phyloP scores from a whole-genome alignment of 768 basidiomycete genomes.

The Boletus sp. region DNA sequence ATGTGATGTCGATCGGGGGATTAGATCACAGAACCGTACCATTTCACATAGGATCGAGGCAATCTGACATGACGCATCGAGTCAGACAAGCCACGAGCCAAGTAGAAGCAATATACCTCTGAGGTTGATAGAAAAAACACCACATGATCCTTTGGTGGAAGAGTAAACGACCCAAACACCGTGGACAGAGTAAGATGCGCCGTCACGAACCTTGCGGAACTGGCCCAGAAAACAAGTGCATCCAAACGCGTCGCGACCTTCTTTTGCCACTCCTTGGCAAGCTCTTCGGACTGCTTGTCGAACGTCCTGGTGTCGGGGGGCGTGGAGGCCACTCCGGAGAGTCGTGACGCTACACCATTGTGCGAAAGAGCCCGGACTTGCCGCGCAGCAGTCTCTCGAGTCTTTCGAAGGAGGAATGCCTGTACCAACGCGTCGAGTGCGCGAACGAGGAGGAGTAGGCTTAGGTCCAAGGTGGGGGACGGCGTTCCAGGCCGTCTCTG shows the following conservation, averaged over 20 bases:
- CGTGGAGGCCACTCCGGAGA: not conserved
- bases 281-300: conserved; percentile 20
- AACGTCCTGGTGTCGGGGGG: not conserved
- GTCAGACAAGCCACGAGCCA: not conserved
- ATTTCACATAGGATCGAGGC: conserved; percentile 55
- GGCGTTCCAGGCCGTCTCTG: conserved; percentile 12
- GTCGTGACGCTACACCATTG: not conserved
- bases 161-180: not conserved
- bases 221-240: conserved; percentile 72
- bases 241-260: conserved; percentile 52
- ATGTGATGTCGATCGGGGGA: not conserved
- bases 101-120: conserved; percentile 43
- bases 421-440: conserved; percentile 66
- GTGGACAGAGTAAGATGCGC: not conserved
- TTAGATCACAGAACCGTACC: conserved; percentile 33
- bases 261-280: conserved; percentile 30
- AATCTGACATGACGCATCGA: conserved; percentile 29
- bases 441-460: conserved; percentile 63
- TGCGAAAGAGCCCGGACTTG: not conserved
- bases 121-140: conserved; percentile 81
- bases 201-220: conserved; percentile 62
- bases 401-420: conserved; percentile 39
- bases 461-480: conserved; percentile 68
- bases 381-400: not conserved
- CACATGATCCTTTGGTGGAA: conserved; percentile 69